phyloP scores from a whole-genome alignment of 345 rosid genomes.

The Sisymbrium irio region DNA sequence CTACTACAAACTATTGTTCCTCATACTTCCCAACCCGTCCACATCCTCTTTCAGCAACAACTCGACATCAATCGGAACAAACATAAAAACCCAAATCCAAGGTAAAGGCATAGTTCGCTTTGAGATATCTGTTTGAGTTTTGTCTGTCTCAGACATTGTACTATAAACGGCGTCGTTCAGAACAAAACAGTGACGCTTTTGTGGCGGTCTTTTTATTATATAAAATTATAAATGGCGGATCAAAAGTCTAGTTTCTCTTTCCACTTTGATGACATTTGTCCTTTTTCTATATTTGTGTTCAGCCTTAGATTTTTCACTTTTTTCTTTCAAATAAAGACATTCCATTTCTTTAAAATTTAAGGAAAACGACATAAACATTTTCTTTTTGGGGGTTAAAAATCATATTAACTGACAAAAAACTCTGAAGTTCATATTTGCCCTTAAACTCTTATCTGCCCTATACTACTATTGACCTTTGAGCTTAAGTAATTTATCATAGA shows the following conservation, averaged over 20 bases:
- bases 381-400: background rate
- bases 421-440: background rate
- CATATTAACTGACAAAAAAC: background rate
- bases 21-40: too few species aligned
- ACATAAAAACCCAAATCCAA: too few species aligned
- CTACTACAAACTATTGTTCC: too few species aligned
- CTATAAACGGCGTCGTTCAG: background rate
- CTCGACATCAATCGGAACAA: too few species aligned
- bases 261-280: background rate
- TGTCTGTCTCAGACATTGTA: background rate
- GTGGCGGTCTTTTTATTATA: background rate
- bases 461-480: slow-evolving; percentile 11
- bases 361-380: background rate
- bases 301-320: background rate
- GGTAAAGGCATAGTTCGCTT: too few species aligned
- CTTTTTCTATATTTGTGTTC: background rate
- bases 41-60: too few species aligned
- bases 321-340: background rate
- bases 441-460: background rate
- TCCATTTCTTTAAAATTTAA: background rate
- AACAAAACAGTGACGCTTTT: background rate
- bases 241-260: background rate
- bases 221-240: background rate
- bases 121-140: background rate
- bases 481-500: background rate